Base-by-base conservation (phyloP, 192 early-diverging fungal species). In the Oehlia diaphana region DNA sequence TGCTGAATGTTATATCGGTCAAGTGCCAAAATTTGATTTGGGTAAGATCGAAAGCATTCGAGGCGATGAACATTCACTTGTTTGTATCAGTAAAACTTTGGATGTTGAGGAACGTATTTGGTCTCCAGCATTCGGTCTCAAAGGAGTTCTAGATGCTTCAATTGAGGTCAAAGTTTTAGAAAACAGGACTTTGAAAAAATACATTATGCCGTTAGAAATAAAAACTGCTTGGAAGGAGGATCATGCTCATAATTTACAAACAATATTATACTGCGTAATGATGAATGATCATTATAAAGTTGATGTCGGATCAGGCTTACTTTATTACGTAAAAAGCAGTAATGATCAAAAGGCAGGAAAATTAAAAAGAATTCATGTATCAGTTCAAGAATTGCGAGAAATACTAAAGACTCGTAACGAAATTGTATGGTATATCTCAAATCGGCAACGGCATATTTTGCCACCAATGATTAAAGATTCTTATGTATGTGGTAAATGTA, bases 31-130 rank as follows among this genome's bases (percentile, higher is more conserved):
- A n/a, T 16, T 16, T 61, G 62, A 2, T 19, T 26, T 65, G 23
- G n/a, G 44, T 39, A 26, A 78, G 23, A n/a, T 13, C n/a, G 86
- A 64, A 64, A 76, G 37, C 23, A 42, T 79, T 82, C 74, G 33
- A 63, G 81, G 39, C 72, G 72, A 71, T 64, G 31, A 42, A 74
- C 69, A n/a, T 42, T 72, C 14, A 65, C 53, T 63, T 31, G 71
- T 23, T 33, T 62, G 33, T 28, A 85, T 98, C 31, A 87, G 85
- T 33, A 92, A 93, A 66, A 84, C 96, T 0, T 77, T 97, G 53
- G 93, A 96, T 77, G 93, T 97, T 77, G 97, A 99, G 81, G 96
- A 99, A 75, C 90, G 91, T 68, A 87, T 96, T 31, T 98, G 95
- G 95, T 96, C 95, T 42, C 93, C 95, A 10, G 95, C 84, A 80